Base-by-base conservation (phyloP, 805 yeast species). In the Metschnikowia cerradonensis region DNA sequence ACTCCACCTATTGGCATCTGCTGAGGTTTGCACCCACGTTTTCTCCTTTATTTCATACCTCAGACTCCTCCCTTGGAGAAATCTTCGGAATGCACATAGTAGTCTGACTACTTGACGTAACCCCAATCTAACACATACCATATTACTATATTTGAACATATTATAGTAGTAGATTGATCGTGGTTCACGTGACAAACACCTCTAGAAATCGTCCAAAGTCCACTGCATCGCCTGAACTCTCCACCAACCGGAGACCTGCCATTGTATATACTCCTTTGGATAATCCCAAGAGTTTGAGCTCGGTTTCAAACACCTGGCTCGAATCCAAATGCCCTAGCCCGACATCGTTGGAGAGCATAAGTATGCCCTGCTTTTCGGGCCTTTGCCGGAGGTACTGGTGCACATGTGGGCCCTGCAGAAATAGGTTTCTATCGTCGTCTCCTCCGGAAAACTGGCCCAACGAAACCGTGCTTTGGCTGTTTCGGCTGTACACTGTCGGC, bases 151-250 rank as follows among this genome's bases (percentile, higher is more conserved):
- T 26, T 26, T 8, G 11, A 1, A 26, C 7, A 26, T 26, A 26
- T 11, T 3, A 8, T 8, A 8, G 11, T 8, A 8, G 11, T 8
- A 8, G 11, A 26, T 2, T 8, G 11, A 22, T 26, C 7, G 20
- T 4, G n/a, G 13, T 14, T 49, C 57, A 67, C 39, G 69, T 69
- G 7, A 87, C 89, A 50, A 83, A 76, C 1, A 88, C 86, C 58
- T 86, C 90, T 35, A 88, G 71, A 48, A 87, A 67, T 51, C 80
- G 77, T 1, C 90, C 90, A 61, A 88, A 84, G 53, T 83, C 90
- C 54, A 83, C 75, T 1, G 81, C 78, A 50, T 86, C 91, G 3
- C 91, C 89, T 17, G 82, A 76, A 10, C 81, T 69, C 60, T 88
- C 95, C 43, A 83, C 75, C 13, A 88, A 71, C 51, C 78, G 78